Conservation (phyloP, 345 rosid species). For the Eucalyptus shirleyi region DNA sequence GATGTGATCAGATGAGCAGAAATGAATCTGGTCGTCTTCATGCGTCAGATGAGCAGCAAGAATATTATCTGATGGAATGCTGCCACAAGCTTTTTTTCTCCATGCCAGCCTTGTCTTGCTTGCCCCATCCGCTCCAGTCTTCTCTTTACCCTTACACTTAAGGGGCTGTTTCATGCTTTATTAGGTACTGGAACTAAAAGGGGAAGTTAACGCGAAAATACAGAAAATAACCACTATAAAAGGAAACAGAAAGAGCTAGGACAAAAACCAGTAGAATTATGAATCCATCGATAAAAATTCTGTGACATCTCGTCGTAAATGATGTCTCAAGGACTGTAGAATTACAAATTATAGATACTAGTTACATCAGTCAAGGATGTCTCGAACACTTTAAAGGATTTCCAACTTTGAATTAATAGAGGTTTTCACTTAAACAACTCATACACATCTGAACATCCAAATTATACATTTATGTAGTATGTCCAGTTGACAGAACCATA, state of each 20-base stretch:
- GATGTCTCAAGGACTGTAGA: background rate
- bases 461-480: background rate
- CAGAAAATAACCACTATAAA: background rate
- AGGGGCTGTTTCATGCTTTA: background rate
- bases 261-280: background rate
- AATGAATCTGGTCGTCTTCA: background rate
- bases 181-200: background rate
- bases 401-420: background rate
- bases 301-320: background rate
- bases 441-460: background rate
- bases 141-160: background rate
- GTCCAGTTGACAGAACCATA: background rate
- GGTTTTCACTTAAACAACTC: background rate
- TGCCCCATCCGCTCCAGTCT: background rate
- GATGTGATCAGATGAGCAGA: background rate
- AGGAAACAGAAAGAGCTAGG: background rate
- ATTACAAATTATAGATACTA: background rate
- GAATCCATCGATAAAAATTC: background rate
- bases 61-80: background rate
- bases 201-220: background rate
- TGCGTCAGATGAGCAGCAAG: background rate
- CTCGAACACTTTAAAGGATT: background rate
- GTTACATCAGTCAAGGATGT: background rate
- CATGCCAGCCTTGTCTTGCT: background rate
- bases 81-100: background rate